Base-by-base conservation (phyloP, 75 land plant species). In the Isoetes taiwanensis region DNA sequence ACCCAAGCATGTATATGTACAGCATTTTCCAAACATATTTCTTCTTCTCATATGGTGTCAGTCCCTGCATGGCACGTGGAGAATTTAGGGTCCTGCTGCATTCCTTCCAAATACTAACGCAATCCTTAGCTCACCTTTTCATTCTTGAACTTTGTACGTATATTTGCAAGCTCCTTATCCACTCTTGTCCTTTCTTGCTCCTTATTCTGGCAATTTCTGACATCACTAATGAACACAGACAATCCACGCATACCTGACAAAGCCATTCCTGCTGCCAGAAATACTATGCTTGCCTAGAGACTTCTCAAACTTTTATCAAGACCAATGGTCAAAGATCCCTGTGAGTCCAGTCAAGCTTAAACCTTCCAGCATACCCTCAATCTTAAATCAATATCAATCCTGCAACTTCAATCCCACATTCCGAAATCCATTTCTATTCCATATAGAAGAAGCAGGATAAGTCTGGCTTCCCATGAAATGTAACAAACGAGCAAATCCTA, bases 1-100 rank as follows among this genome's bases (percentile, higher is more conserved):
- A 94, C 14, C 99, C 99, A 32, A 94, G 87, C 99, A 94, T 94
- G 46, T 79, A 85, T 34, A 94, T 85, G 71, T 89, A 94, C 41
- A 94, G 91, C 90, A 94, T 89, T 61, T 94, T 94, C 96, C 99
- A 94, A 0, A 89, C 99, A 72, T 94, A 94, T 66, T 94, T 94
- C 74, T 94, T 94, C 76, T 94, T 94, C 54, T 94, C 91, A 75
- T 94, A 85, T 1, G 76, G 83, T 50, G 91, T 29, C 54, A 90
- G 62, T 30, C 87, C 96, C 99, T 94, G 90, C 39, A 37, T 10
- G 14, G 12, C 39, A 37, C 9, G 14, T 10, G 39, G 12, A 10
- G 14, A 37, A 14, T 9, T 37, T 14, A 10, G 39, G 39, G 12
- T 37, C 39, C 39, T 10, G 14, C 9, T 37, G 14, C 39, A 37